phyloP scores from a whole-genome alignment of 352 stramenopile species.

The Elongisporangium undulatum region DNA sequence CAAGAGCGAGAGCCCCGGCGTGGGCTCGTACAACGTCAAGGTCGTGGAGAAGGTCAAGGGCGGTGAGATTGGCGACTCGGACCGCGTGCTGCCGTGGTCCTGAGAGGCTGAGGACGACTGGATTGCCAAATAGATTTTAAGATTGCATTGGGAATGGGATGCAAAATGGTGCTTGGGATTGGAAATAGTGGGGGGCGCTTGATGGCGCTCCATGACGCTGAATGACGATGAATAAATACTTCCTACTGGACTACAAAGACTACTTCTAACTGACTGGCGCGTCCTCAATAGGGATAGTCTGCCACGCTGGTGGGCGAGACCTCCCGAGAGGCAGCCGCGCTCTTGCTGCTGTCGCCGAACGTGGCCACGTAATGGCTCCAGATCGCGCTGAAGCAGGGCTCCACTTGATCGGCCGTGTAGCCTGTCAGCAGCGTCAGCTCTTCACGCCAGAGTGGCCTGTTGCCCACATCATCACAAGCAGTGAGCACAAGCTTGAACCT shows the following conservation, averaged over 20 bases:
- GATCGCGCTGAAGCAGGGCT: constrained; percentile 80
- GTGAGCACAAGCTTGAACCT: constrained; percentile 1
- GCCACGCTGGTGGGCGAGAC: constrained; percentile 69
- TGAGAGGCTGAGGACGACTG: constrained; percentile 18
- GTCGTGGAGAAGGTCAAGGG: constrained; percentile 58
- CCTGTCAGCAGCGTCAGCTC: constrained; percentile 77
- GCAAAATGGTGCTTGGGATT: too few species aligned
- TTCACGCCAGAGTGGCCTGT: constrained; percentile 72
- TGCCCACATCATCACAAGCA: not conserved
- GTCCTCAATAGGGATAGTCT: constrained; percentile 21
- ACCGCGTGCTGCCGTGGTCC: constrained; percentile 57
- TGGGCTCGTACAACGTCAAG: constrained; percentile 79
- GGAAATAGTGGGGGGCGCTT: too few species aligned
- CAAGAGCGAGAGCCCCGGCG: constrained; percentile 62
- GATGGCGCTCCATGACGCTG: too few species aligned
- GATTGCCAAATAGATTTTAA: not conserved
- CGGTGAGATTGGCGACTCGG: constrained; percentile 73
- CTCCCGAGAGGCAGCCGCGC: constrained; percentile 32
- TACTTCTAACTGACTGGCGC: not conserved
- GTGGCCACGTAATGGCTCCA: constrained; percentile 77
- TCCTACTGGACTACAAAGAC: not conserved
- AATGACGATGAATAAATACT: not conserved
- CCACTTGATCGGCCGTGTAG: constrained; percentile 75
- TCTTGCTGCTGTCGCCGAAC: constrained; percentile 73
- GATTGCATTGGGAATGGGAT: too few species aligned